Evolutionary conservation across 2,329 filamentous ascomycete genomes (phyloP).

Genomic region (Chaetomiaceae sp.): DNA sequence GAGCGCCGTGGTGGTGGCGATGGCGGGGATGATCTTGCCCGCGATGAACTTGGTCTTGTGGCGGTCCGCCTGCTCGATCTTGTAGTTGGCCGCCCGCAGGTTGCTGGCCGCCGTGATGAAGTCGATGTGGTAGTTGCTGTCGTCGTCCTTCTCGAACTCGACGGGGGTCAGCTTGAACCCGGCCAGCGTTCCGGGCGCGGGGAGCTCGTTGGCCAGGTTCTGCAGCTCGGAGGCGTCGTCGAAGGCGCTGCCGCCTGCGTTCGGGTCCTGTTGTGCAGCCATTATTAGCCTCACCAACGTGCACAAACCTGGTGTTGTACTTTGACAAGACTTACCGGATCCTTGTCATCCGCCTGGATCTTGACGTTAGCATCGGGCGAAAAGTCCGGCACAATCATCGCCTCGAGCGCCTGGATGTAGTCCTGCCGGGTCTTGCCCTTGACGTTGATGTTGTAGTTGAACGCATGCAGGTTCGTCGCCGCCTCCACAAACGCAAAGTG

Average conservation of each 20-base stretch:
- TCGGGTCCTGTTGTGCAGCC: too few relatives aligned
- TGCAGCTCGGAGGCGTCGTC: slow-evolving; percentile 73
- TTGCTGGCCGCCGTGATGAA: slow-evolving; percentile 98
- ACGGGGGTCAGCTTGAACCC: slow-evolving; percentile 88
- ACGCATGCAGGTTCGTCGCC: slow-evolving; percentile 87
- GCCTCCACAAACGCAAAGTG: slow-evolving; percentile 85
- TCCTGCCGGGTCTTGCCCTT: slow-evolving; percentile 63
- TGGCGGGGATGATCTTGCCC: slow-evolving; percentile 98
- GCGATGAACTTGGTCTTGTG: slow-evolving; percentile 99
- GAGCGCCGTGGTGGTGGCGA: slow-evolving; percentile 92
- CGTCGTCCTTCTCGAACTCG: slow-evolving; percentile 96
- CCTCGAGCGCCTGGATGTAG: slow-evolving; percentile 74
- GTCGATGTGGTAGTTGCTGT: slow-evolving; percentile 96
- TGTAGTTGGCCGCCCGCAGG: slow-evolving; percentile 94
- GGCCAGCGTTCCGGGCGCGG: slow-evolving; percentile 70
- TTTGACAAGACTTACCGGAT: slow-evolving; percentile 58
- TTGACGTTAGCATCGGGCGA: slow-evolving; percentile 83
- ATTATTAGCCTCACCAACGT: too few relatives aligned
- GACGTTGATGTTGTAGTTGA: slow-evolving; percentile 96
- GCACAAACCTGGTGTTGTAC: too few relatives aligned
- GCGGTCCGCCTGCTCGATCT: slow-evolving; percentile 83
- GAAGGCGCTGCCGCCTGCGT: slow-evolving; percentile 54
- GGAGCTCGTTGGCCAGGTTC: slow-evolving; percentile 65
- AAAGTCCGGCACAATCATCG: slow-evolving; percentile 95
- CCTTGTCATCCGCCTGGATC: slow-evolving; percentile 93